Evolutionary conservation across 345 rosid species (phyloP), one percentile per base, ranked within the genome.

Genomic region (Acer saccharum): DNA sequence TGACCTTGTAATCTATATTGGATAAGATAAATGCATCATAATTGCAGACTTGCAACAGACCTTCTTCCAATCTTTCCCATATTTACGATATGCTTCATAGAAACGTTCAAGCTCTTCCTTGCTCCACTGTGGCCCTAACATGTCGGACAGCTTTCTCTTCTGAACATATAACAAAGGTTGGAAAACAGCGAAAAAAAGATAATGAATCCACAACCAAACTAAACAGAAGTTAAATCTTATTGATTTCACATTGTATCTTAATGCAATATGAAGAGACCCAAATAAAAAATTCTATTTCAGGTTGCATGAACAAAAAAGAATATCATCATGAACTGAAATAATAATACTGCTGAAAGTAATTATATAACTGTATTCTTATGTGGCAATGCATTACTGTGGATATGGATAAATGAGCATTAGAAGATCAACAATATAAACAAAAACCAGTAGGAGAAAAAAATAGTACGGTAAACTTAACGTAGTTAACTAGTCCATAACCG

Each of bases 111-210:
- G 89, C 80, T 93, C 97, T 64, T 90, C 91, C 84, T 91, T 91
- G 77, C 84, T 89, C 97, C 97, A 93, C 72, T 90, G 94, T 65
- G 94, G 94, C 73, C 97, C 97, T 79, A 93, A 81, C 95, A 91
- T 90, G 73, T 88, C 91, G 17, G 97, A 84, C 80, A 89, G 78
- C 85, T 91, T 93, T 85, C 90, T 90, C 82, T 91, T 91, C 97
- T 91, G 89, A 86, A 79, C 54, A 69, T 52, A 32, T 44, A 69
- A 27, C 21, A 65, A 18, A 14, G 23, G 67, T n/a, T 7, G 25
- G 2, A 68, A 20, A 76, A 57, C 27, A 3, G 18, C 43, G 14
- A 65, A 65, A 52, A 43, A 43, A 43, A 9, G 46, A 43, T 8
- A 43, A 20, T 3, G 41, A 35, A 9, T 41, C 64, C 60, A 65